phyloP scores from a whole-genome alignment of 1,284 basidiomycete genomes.

The Garcileccinum viscosum region DNA sequence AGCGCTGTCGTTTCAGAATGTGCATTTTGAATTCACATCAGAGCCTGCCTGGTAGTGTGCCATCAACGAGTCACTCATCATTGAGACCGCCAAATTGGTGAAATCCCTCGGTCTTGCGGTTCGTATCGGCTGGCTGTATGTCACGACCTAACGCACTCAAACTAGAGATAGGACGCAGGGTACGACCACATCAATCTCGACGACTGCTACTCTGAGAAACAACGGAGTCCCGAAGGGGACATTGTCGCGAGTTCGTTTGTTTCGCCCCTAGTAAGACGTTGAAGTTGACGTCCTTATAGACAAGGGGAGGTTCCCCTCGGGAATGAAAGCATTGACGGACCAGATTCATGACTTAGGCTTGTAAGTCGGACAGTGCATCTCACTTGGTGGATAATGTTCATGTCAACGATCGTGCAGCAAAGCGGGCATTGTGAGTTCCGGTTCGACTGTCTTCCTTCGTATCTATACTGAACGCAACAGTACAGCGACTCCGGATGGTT shows the following conservation, averaged over 20 bases:
- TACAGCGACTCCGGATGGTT: constrained; percentile 43
- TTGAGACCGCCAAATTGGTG: constrained; percentile 54
- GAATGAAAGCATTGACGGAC: constrained; percentile 59
- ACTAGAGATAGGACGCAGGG: constrained; percentile 50
- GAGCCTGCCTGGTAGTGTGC: constrained; percentile 48
- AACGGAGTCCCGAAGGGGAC: constrained; percentile 51
- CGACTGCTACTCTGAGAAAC: constrained; percentile 63
- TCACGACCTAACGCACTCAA: not conserved
- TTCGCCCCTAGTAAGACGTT: not conserved
- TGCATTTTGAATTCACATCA: not conserved
- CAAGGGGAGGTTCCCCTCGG: constrained; percentile 50
- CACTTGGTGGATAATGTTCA: constrained; percentile 2
- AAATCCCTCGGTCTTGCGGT: constrained; percentile 53
- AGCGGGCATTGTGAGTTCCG: constrained; percentile 53
- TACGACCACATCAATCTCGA: constrained; percentile 63
- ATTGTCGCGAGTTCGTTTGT: constrained; percentile 51
- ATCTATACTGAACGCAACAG: constrained; percentile 19
- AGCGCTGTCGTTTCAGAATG: constrained; percentile 18
- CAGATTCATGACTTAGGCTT: constrained; percentile 57
- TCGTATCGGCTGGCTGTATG: constrained; percentile 32
- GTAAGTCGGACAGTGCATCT: constrained; percentile 41
- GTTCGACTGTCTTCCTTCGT: not conserved
- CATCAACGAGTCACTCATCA: constrained; percentile 57
- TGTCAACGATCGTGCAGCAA: constrained; percentile 41
- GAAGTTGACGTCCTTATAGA: constrained; percentile 37